phyloP scores from a whole-genome alignment of 257 asterid species.

The Orobanche coerulescens region DNA sequence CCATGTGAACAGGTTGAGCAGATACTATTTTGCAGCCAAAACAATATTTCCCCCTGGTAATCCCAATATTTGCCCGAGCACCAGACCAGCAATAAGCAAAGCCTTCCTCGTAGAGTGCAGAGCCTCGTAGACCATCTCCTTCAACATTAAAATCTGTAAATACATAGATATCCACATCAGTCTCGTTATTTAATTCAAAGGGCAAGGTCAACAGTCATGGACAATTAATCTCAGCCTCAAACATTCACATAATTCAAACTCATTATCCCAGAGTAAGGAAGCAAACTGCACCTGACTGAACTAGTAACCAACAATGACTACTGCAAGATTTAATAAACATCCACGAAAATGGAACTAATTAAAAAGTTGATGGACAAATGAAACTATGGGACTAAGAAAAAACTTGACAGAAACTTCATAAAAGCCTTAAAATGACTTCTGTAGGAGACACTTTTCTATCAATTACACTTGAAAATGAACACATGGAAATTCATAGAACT shows the following conservation, averaged over 20 bases:
- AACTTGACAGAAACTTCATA: neutral
- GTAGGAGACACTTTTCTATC: neutral
- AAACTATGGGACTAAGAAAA: neutral
- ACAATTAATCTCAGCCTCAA: neutral
- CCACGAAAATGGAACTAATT: neutral
- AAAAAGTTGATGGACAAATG: neutral
- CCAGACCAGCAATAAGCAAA: constrained; percentile 77
- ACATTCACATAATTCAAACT: neutral
- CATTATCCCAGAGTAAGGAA: neutral
- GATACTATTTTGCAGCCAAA: constrained; percentile 54
- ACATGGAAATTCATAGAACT: neutral
- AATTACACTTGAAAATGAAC: neutral
- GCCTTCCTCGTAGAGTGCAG: constrained; percentile 43
- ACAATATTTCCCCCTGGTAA: constrained; percentile 51
- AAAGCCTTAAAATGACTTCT: neutral
- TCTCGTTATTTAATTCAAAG: neutral
- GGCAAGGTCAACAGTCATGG: neutral
- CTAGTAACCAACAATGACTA: neutral
- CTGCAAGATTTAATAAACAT: neutral
- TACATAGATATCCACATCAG: neutral
- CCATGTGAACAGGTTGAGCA: constrained; percentile 42
- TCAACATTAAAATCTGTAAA: constrained; percentile 46
- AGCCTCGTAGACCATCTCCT: constrained; percentile 47
- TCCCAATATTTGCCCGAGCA: constrained; percentile 57
- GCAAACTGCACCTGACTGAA: neutral